Conservation (phyloP, 768 basidiomycete genomes). For the Gyrodon lividus region DNA sequence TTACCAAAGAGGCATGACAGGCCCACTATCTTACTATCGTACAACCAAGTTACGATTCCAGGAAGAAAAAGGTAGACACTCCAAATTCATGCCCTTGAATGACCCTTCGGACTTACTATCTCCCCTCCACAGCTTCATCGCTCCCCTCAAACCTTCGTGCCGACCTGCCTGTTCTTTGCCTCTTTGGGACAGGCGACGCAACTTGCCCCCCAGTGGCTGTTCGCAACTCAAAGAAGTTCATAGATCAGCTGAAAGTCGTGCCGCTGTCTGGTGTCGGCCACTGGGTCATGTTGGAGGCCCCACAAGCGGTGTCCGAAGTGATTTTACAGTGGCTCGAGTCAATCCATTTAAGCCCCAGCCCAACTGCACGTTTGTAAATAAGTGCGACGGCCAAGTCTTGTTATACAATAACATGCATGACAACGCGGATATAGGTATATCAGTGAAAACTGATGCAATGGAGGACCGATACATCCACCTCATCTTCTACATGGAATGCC, state of each 20-base stretch:
- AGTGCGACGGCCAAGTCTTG: not conserved
- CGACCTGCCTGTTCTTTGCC: conserved; percentile 57
- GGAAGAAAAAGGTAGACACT: conserved; percentile 51
- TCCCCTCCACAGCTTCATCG: conserved; percentile 35
- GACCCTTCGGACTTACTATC: not conserved
- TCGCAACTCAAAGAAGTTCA: conserved; percentile 46
- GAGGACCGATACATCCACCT: too few species aligned
- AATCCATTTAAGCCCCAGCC: not conserved
- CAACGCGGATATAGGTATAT: too few species aligned
- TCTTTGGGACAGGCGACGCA: conserved; percentile 57
- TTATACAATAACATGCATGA: too few species aligned
- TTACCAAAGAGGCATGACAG: conserved; percentile 53
- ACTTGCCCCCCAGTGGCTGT: conserved; percentile 45
- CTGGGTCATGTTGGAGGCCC: conserved; percentile 68
- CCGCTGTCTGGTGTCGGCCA: conserved; percentile 58
- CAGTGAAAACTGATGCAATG: too few species aligned
- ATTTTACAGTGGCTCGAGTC: conserved; percentile 47
- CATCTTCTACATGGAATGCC: too few species aligned
- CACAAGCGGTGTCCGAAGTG: conserved; percentile 49
- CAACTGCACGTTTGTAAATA: conserved; percentile 6
- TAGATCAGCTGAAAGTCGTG: conserved; percentile 49
- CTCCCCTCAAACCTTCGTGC: conserved; percentile 43
- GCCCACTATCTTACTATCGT: conserved; percentile 78
- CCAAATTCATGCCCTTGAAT: not conserved
- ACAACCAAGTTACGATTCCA: conserved; percentile 59